These are phyloP conservation scores for Globisporangium ultimum DNA, from an alignment of 352 stramenopile genomes.

Conservation along the genomic window DNA sequence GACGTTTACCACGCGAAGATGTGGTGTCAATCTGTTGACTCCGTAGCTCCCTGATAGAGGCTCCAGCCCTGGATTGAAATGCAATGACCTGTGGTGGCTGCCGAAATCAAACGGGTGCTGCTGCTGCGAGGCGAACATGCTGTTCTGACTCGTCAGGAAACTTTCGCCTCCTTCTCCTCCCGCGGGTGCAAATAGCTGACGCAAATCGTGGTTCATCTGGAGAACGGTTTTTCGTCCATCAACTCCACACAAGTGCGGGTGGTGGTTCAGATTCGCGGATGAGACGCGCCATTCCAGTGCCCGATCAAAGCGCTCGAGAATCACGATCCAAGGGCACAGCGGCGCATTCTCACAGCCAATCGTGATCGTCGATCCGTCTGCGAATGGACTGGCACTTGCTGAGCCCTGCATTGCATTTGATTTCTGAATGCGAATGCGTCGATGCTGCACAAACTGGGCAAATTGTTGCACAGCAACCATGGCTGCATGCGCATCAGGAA, in stretches of 20 bases:
- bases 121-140: too few species aligned
- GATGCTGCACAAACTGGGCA: slow-evolving; percentile 44
- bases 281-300: slow-evolving; percentile 69
- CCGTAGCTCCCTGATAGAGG: too few species aligned
- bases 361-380: slow-evolving; percentile 3
- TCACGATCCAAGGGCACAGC: slow-evolving; percentile 66
- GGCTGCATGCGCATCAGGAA: slow-evolving; percentile 10
- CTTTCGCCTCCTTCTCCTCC: neutral
- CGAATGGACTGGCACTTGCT: neutral
- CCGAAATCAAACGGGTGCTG: too few species aligned
- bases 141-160: too few species aligned
- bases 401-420: neutral
- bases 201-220: neutral
- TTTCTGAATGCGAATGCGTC: slow-evolving; percentile 45
- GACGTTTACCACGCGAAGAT: too few species aligned
- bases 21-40: too few species aligned
- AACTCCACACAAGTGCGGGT: slow-evolving; percentile 41
- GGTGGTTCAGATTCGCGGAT: slow-evolving; percentile 57
- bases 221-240: neutral
- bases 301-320: slow-evolving; percentile 46
- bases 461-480: slow-evolving; percentile 54
- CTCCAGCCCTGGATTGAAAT: too few species aligned
- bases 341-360: slow-evolving; percentile 61
- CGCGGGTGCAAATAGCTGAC: slow-evolving; percentile 2
- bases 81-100: too few species aligned